Base-by-base conservation (phyloP, 139 green algal genomes). In the Chlamydomonas urium region DNA sequence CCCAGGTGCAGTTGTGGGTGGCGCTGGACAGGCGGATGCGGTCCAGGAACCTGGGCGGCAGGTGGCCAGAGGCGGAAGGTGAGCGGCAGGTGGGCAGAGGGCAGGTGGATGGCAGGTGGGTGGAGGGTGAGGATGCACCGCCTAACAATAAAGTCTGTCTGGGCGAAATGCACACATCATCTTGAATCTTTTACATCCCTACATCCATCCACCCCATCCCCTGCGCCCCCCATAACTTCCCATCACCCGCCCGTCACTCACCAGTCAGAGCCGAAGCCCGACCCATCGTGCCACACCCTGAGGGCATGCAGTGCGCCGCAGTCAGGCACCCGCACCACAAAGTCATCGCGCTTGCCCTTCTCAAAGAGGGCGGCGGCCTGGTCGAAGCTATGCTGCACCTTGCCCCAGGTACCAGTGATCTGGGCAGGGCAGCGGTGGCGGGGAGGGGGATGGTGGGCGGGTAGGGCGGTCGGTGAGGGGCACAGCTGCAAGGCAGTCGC, bases 331-430 rank as follows among this genome's bases (percentile, higher is more conserved):
- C 58, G 69, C 19, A 86, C 2, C 0, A n/a, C 32, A 63, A 87
- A 87, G 14, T 37, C 48, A 45, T 87, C 81, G 0, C 66, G 28
- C 33, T 47, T 65, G 33, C 47, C 37, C 3, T 48, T 59, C 71
- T 87, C 81, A 73, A 87, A 87, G 59, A 85, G 60, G n/a, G 45
- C n/a, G 50, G 74, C 71, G 48, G 53, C 58, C 53, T 79, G 71
- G 28, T 73, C 66, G 38, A 73, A 73, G 10, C 5, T 26, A 50
- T 66, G 32, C 6, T 37, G 47, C 26, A 48, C 67, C 5, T 56
- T 32, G 48, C 48, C 17, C 29, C 48, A 53, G 35, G 29, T 35
- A 10, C 47, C 67, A 4, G 23, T 53, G 14, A 65, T 29, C 47
- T 74, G 48, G 35, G 17, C 8, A 31, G 23, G 28, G 24, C 17